Evolutionary conservation across 257 asterid genomes (phyloP), one percentile per base, ranked within the genome.

Genomic region (Eustoma russellianum): DNA sequence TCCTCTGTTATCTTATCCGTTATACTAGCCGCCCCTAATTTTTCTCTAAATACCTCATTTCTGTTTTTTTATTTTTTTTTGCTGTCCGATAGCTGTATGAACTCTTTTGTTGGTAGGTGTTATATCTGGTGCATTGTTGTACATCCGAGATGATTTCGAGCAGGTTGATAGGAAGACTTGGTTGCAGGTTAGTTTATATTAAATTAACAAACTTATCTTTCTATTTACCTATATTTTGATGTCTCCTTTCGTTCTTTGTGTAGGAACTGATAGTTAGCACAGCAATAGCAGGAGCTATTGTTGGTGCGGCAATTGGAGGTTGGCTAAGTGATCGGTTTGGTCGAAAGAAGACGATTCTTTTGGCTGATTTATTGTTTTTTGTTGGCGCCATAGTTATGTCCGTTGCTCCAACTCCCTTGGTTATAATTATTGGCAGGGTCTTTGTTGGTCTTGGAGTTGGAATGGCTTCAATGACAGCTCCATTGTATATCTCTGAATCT

Each of bases 251-350:
- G 19, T 1, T 10, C 41, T 44, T 53, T 17, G 40, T 35, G 33
- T 50, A 79, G 80, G 83, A 79, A 55, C 53, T 68, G 47, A 73
- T 73, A 56, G 81, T 79, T 48, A 79, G 83, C 66, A 70, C 64
- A 66, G 83, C 77, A 9, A 74, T 73, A 3, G 83, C 83, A 0
- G 83, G 80, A 63, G 86, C 83, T 35, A 73, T 79, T n/a, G 60
- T 79, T 15, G 86, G 86, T 2, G 83, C 80, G 3, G 83, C 80
- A 10, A 33, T 73, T 10, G 79, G 83, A 16, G 80, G 83, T 1
- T 76, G 83, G 77, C 41, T 70, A 43, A 76, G 64, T 44, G 83
- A 79, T 66, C 73, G 46, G 61, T 57, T 46, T 34, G 81, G 81
- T 13, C 48, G 83, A 50, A 71, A 67, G 24, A 70, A 56, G 6